Percentiles rank a stretch among this genome's conserved stretches.
Evolutionary conservation across 2,329 filamentous ascomycete species (phyloP).

Genomic region (Aspergillus udagawae): DNA sequence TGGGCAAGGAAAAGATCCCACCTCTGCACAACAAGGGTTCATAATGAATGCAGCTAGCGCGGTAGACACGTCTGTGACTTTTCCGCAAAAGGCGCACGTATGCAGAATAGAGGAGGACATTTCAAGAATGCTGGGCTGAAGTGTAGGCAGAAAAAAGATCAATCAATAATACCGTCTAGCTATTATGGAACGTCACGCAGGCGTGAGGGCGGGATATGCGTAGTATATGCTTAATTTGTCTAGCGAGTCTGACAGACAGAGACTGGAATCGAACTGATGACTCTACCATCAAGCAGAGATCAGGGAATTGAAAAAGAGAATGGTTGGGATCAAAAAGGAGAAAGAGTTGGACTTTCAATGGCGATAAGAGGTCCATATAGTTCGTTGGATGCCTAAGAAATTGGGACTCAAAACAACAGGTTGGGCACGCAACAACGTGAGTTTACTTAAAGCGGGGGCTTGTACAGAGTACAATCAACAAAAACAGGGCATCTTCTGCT

Average conservation of each 20-base stretch:
- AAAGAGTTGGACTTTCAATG: no score
- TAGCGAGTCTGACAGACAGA: neutral
- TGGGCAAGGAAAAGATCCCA: slow-evolving; percentile 23
- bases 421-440: slow-evolving; percentile 13
- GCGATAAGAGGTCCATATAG: neutral
- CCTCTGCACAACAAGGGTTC: slow-evolving; percentile 39
- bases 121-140: no score
- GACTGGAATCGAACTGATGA: no score
- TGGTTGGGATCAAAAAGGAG: neutral
- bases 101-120: slow-evolving; percentile 39
- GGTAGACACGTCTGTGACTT: slow-evolving; percentile 34
- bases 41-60: slow-evolving; percentile 34
- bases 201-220: neutral
- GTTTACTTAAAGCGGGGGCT: neutral
- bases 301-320: neutral
- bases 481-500: neutral
- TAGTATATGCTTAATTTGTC: neutral
- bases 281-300: neutral
- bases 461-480: neutral
- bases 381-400: slow-evolving; percentile 12
- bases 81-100: slow-evolving; percentile 38
- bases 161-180: neutral
- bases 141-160: neutral
- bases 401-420: neutral
- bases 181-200: neutral